Conservation (phyloP, 202 grass and related monocot species). For the Hordeum pubiflorum region DNA sequence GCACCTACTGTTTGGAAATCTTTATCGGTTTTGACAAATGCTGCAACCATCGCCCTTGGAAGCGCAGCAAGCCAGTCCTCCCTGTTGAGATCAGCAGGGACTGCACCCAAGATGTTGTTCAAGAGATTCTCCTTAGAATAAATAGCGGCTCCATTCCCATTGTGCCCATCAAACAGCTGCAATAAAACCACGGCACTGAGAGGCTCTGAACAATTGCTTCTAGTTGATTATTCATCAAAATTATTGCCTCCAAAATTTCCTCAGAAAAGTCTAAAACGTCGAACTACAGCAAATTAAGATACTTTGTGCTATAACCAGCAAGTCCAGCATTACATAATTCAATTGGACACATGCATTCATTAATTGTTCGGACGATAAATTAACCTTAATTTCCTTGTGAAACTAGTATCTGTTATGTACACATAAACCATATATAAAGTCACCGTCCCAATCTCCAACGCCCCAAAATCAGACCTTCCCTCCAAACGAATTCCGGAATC, state of each 20-base stretch:
- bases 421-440: not conserved
- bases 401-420: not conserved
- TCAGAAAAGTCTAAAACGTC: not conserved
- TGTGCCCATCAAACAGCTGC: conserved; percentile 79
- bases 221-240: not conserved
- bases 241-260: not conserved
- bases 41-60: conserved; percentile 64
- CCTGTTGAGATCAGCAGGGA: conserved; percentile 64
- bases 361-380: not conserved
- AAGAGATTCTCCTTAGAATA: conserved; percentile 71
- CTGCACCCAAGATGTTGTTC: conserved; percentile 51
- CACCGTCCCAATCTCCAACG: not conserved
- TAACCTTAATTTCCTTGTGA: not conserved
- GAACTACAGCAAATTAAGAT: not conserved
- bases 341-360: not conserved
- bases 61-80: conserved; percentile 75
- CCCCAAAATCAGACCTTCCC: not conserved
- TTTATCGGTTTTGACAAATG: conserved; percentile 76
- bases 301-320: not conserved
- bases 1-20: conserved; percentile 71
- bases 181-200: conserved; percentile 5
- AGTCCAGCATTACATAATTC: not conserved
- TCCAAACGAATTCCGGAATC: not conserved
- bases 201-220: not conserved
- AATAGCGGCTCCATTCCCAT: conserved; percentile 62